Conservation (phyloP, 169 alveolate genomes). For the Nephromyces sp. region DNA sequence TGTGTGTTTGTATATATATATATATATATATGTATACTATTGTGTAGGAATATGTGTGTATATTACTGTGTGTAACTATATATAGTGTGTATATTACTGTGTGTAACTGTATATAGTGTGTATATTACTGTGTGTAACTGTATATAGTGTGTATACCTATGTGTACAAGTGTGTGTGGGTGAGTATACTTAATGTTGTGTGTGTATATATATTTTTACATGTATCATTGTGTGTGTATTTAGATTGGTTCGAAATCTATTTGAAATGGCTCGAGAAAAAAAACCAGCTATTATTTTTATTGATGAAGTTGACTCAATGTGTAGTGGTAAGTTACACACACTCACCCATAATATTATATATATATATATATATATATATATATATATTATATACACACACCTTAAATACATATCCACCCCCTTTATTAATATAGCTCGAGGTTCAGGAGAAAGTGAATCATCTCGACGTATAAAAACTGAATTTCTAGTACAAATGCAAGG, state of each 20-base stretch:
- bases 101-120: no score
- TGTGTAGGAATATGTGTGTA: no score
- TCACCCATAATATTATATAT: not conserved
- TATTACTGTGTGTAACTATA: no score
- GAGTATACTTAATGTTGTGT: no score
- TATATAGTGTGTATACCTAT: no score
- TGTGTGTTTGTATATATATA: no score
- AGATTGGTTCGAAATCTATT: constrained; percentile 68
- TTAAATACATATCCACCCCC: not conserved
- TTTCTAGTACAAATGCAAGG: constrained; percentile 98
- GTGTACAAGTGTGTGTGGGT: no score
- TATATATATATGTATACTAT: no score
- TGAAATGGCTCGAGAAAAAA: constrained; percentile 86
- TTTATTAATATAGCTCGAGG: constrained; percentile 16
- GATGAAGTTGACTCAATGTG: constrained; percentile 97
- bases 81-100: no score
- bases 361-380: not conserved
- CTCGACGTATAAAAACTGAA: constrained; percentile 97
- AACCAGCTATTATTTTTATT: constrained; percentile 92
- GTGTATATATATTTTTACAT: no score
- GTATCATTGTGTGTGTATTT: not conserved
- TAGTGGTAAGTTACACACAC: constrained; percentile 59
- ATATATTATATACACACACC: not conserved
- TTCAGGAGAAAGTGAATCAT: constrained; percentile 94
- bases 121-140: no score